phyloP scores from a whole-genome alignment of 2,329 filamentous ascomycete genomes.

The Venturiaceae sp. region DNA sequence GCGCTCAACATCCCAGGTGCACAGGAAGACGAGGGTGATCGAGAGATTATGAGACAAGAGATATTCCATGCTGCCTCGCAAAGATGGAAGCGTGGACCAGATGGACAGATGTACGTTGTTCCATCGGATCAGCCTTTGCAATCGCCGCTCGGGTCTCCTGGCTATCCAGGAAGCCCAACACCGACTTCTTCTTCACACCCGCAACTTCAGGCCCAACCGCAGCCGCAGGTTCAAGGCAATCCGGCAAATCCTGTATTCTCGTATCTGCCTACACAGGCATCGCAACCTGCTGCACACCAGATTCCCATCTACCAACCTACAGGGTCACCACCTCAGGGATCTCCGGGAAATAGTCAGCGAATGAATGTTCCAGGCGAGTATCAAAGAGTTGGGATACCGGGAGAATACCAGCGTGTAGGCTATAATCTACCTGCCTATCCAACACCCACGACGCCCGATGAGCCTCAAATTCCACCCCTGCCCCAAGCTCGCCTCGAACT shows the following conservation, averaged over 20 bases:
- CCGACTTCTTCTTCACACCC: neutral
- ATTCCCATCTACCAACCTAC: neutral
- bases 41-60: slow-evolving; percentile 4
- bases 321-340: neutral
- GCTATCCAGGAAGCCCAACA: neutral
- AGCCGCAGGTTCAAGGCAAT: neutral
- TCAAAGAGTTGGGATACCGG: neutral
- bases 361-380: neutral
- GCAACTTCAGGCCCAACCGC: neutral
- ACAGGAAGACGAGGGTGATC: slow-evolving; percentile 3
- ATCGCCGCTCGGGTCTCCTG: neutral
- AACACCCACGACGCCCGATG: neutral
- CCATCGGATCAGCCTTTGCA: neutral
- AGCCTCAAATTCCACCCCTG: slow-evolving; percentile 4
- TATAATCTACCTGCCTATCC: neutral
- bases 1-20: slow-evolving; percentile 2
- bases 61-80: slow-evolving; percentile 5
- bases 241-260: neutral
- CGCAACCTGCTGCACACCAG: neutral
- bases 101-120: slow-evolving; percentile 4
- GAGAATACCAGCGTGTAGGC: neutral
- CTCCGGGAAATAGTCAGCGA: neutral
- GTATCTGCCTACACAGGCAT: neutral
- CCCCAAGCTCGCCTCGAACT: slow-evolving; percentile 1
- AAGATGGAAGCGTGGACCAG: slow-evolving; percentile 4